Conservation (phyloP, 2,329 filamentous ascomycete species). For the Colletotrichum neosansevieriae region DNA sequence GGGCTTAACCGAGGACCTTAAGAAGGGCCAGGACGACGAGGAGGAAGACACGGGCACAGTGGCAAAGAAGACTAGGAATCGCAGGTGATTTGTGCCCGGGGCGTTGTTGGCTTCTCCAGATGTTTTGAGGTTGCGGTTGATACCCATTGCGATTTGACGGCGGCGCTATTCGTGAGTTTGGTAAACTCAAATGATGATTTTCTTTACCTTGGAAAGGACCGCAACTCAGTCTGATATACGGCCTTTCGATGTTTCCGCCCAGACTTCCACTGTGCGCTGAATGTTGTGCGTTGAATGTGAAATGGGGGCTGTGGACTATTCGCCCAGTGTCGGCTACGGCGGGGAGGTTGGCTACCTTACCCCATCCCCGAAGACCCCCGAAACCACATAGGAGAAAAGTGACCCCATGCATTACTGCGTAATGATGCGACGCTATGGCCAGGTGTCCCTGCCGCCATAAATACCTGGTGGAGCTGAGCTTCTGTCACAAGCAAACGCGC, state of each 20-base stretch:
- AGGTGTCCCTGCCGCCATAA: constrained; percentile 37
- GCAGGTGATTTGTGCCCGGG: constrained; percentile 52
- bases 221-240: not conserved
- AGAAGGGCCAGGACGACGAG: constrained; percentile 86
- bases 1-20: constrained; percentile 78
- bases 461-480: constrained; percentile 31
- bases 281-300: not conserved
- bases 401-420: constrained; percentile 23
- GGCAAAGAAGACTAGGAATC: constrained; percentile 69
- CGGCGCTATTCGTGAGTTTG: constrained; percentile 2
- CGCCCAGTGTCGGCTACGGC: constrained; percentile 9
- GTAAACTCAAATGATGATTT: constrained; percentile 5
- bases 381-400: constrained; percentile 23
- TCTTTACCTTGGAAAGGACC: not conserved
- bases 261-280: not conserved
- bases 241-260: constrained; percentile 13
- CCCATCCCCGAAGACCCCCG: constrained; percentile 12
- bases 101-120: constrained; percentile 22
- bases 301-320: not conserved
- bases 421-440: constrained; percentile 40
- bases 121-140: constrained; percentile 36
- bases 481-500: constrained; percentile 35
- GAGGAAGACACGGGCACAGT: constrained; percentile 77
- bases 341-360: constrained; percentile 15
- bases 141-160: constrained; percentile 37